Evolutionary conservation across 306 rosid genomes (phyloP).

Genomic region (Parietaria judaica): DNA sequence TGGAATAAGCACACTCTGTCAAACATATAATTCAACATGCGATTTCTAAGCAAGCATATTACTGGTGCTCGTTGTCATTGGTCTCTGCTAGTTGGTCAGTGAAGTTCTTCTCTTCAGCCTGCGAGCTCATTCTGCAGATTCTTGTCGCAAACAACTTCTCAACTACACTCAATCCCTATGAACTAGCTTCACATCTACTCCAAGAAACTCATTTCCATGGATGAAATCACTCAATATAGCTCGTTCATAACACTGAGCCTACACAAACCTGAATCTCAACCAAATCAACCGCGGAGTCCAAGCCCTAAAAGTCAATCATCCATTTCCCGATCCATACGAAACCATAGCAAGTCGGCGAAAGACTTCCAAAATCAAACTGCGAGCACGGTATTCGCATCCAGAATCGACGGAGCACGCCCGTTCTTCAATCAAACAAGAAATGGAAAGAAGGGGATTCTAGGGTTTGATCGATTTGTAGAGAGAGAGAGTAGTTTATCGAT

Average conservation of each 20-base stretch:
- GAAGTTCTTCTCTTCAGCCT: conserved; percentile 35
- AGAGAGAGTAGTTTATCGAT: conserved; percentile 5
- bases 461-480: conserved; percentile 37
- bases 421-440: not conserved
- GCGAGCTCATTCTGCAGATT: conserved; percentile 70
- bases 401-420: conserved; percentile 18
- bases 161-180: conserved; percentile 24
- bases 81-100: conserved; percentile 29
- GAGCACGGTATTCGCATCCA: conserved; percentile 15
- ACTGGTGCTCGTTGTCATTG: conserved; percentile 50
- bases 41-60: conserved; percentile 19
- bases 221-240: conserved; percentile 12
- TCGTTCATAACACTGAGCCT: conserved; percentile 10
- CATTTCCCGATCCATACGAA: conserved; percentile 45
- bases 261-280: conserved; percentile 16
- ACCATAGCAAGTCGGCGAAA: conserved; percentile 15
- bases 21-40: not conserved
- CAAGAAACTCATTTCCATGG: conserved; percentile 1
- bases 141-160: conserved; percentile 20
- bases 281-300: conserved; percentile 11
- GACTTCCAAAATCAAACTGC: conserved; percentile 13
- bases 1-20: conserved; percentile 1
- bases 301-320: conserved; percentile 26
- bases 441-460: conserved; percentile 17
- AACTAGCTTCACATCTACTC: conserved; percentile 20